A percentile compares a stretch with the other conserved stretches of the same genome.
Evolutionary conservation across 2,329 filamentous ascomycete genomes (phyloP).

Genomic region (Diaporthe nobilis): DNA sequence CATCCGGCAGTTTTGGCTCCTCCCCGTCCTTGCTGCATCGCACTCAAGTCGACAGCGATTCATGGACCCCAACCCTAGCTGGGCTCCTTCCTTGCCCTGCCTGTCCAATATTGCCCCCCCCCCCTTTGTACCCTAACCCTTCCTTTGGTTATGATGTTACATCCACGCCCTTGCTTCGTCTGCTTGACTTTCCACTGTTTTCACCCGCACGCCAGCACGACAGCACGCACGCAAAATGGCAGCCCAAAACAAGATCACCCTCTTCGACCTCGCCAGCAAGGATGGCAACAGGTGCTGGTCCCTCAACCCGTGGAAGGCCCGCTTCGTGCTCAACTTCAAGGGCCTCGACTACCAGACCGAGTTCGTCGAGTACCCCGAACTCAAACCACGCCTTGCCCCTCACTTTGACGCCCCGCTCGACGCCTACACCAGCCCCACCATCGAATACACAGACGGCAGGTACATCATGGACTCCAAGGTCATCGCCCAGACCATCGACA

Average conservation of each 20-base stretch:
- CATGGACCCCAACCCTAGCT: no score
- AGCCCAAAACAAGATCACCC: constrained; percentile 56
- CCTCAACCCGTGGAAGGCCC: constrained; percentile 79
- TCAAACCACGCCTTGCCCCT: constrained; percentile 68
- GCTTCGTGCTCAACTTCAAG: constrained; percentile 78
- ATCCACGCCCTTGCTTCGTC: no score
- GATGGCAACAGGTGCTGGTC: constrained; percentile 69
- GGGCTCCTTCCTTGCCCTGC: no score
- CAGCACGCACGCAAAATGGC: constrained; percentile 46
- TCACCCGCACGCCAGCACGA: no score
- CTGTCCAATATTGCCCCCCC: no score
- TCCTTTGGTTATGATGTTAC: no score
- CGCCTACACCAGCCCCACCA: constrained; percentile 69
- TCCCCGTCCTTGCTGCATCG: no score
- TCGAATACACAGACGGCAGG: constrained; percentile 68
- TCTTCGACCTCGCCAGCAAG: constrained; percentile 75
- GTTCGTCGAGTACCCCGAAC: constrained; percentile 78
- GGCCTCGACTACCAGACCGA: constrained; percentile 75
- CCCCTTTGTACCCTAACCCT: no score
- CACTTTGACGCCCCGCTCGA: constrained; percentile 58
- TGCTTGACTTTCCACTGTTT: no score
- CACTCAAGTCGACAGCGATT: no score
- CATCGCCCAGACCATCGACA: constrained; percentile 73
- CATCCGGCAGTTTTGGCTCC: no score
- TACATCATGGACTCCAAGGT: constrained; percentile 75